Evolutionary conservation across 345 rosid species (phyloP), one percentile per base, ranked within the genome.

Genomic region (Cardiospermum halicacabum): DNA sequence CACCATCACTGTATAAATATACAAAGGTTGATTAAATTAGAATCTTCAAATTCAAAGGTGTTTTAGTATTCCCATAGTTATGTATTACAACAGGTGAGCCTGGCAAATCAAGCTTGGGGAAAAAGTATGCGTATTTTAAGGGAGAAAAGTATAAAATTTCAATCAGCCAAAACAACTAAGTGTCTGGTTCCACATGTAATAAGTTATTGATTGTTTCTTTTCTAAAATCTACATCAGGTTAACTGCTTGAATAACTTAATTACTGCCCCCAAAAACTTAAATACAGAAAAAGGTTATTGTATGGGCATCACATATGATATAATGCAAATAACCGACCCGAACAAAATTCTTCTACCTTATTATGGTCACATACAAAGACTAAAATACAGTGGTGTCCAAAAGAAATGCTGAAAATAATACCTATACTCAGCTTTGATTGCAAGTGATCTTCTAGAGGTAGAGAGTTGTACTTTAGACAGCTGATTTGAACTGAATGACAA

Each of bases 391-490:
- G 57, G 51, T 10, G 34, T 13, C 63, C 30, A 2, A 60, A 37
- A 56, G 26, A 4, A 62, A 37, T 13, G 45, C 48, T 24, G 53
- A 62, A 42, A 37, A 57, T 15, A 40, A 56, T 75, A 85, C 98
- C 98, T 84, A 72, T 83, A 77, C 7, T 84, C 74, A 69, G 98
- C 96, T 49, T 78, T 86, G 76, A 89, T 83, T 0, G 62, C 66
- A 59, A 85, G 72, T 26, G 81, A 37, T 64, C 70, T 82, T 71
- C 76, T 75, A 28, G 84, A 78, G 65, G 78, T 66, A 51, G 82
- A 61, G 53, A 76, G 55, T 37, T 66, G 81, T 68, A 80, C 27
- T 49, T 81, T 82, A 60, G 81, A 57, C 11, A 64, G 62, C 24
- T 51, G 69, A 66, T 76, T 74, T 54, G 71, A 56, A 69, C 75